A percentile compares a stretch with the other conserved stretches of the same genome.
phyloP scores from a whole-genome alignment of 805 yeast genomes.

The Groenewaldozyma tartarivorans region DNA sequence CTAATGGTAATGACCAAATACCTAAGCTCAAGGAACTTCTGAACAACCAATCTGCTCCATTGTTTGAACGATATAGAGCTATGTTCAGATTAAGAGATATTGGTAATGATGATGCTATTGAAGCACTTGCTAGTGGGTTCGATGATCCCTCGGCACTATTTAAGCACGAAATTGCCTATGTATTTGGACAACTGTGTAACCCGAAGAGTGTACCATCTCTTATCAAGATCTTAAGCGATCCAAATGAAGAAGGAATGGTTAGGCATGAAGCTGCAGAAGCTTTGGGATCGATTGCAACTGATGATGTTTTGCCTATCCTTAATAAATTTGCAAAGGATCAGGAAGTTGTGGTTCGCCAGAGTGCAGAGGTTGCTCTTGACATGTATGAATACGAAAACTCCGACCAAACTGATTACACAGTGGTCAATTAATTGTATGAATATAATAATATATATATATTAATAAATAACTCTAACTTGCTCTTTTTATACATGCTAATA shows the following conservation, averaged over 20 bases:
- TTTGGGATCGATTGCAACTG: constrained; percentile 91
- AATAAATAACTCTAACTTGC: constrained; percentile 6
- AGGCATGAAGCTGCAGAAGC: constrained; percentile 99
- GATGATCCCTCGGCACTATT: constrained; percentile 85
- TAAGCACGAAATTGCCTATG: constrained; percentile 97
- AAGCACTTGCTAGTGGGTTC: constrained; percentile 86
- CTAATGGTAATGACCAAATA: constrained; percentile 50
- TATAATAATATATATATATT: background rate
- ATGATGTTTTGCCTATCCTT: constrained; percentile 85
- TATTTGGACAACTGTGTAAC: constrained; percentile 92
- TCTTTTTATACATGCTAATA: too few species aligned
- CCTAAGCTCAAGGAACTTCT: constrained; percentile 56
- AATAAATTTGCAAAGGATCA: constrained; percentile 68
- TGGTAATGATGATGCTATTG: constrained; percentile 86
- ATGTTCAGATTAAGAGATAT: constrained; percentile 96
- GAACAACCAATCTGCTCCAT: constrained; percentile 66
- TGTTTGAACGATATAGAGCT: constrained; percentile 93
- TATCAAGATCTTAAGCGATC: constrained; percentile 68
- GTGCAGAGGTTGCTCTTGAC: constrained; percentile 94
- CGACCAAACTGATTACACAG: constrained; percentile 65
- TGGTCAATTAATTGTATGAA: background rate
- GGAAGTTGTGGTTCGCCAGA: constrained; percentile 88
- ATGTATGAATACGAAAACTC: constrained; percentile 96
- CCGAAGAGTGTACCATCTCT: constrained; percentile 87
- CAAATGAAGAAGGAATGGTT: constrained; percentile 91